phyloP scores from a whole-genome alignment of 805 yeast genomes.

The Clavispora santaluciae region DNA sequence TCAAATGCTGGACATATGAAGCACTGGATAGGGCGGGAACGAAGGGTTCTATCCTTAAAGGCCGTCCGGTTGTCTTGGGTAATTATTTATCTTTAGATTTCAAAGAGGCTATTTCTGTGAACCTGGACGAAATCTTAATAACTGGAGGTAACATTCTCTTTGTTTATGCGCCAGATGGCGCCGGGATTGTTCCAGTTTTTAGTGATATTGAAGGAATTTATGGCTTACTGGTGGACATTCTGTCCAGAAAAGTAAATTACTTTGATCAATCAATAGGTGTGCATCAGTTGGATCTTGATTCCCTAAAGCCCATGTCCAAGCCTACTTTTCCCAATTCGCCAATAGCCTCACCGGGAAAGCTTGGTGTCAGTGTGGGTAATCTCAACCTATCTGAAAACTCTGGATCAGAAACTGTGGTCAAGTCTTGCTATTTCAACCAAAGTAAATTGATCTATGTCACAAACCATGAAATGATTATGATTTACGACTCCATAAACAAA shows the following conservation, averaged over 20 bases:
- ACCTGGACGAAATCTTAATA: conserved; percentile 33
- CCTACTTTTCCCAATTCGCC: neutral
- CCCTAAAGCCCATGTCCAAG: neutral
- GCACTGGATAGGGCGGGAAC: conserved; percentile 4
- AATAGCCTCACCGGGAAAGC: neutral
- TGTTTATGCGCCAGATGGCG: conserved; percentile 18
- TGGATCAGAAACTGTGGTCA: neutral
- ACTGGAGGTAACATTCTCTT: conserved; percentile 30
- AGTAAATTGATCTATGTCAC: neutral
- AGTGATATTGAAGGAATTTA: conserved; percentile 7
- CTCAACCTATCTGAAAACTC: neutral
- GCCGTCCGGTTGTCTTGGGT: conserved; percentile 57
- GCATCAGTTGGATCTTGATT: neutral
- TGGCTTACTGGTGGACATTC: conserved; percentile 18
- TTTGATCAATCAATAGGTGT: neutral
- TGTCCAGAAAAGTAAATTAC: conserved; percentile 5
- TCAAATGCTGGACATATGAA: conserved; percentile 55
- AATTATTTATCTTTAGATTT: conserved; percentile 46
- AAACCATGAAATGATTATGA: neutral
- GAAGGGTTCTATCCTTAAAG: conserved; percentile 32
- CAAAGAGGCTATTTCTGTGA: conserved; percentile 32
- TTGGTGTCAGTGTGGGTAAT: neutral
- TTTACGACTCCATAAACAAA: neutral
- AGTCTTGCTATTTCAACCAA: neutral
- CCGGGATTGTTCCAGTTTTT: conserved; percentile 13